Percentiles rank a stretch among this genome's conserved stretches.
phyloP scores from a whole-genome alignment of 2,329 filamentous ascomycete genomes.

The Aureobasidium lini region DNA sequence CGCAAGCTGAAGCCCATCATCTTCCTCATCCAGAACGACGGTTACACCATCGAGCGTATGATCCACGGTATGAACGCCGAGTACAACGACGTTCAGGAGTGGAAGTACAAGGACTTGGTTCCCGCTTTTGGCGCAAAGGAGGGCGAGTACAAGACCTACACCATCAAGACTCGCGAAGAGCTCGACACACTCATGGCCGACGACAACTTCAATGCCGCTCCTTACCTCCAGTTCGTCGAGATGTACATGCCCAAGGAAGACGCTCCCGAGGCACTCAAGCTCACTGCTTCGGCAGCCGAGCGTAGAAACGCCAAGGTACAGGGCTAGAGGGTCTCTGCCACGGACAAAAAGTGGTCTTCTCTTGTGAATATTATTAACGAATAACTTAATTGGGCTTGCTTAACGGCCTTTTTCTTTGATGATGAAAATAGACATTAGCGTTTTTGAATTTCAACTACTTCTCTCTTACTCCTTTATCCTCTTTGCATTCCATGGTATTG shows the following conservation, averaged over 20 bases:
- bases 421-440: constrained; percentile 2
- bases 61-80: constrained; percentile 37
- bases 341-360: neutral
- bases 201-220: constrained; percentile 36
- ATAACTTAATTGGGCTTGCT: neutral
- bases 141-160: constrained; percentile 42
- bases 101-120: constrained; percentile 61
- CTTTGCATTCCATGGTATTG: neutral
- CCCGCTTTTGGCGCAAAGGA: constrained; percentile 54
- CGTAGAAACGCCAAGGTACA: constrained; percentile 8
- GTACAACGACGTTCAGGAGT: constrained; percentile 75
- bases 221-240: constrained; percentile 60
- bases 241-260: constrained; percentile 73
- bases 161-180: constrained; percentile 20
- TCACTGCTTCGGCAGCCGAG: constrained; percentile 11
- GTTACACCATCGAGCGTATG: constrained; percentile 41
- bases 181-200: constrained; percentile 16
- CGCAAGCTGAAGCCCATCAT: constrained; percentile 30
- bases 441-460: neutral
- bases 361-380: constrained; percentile 8
- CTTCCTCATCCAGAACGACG: constrained; percentile 40
- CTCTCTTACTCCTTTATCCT: neutral
- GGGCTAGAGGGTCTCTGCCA: neutral
- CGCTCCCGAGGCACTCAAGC: constrained; percentile 35
- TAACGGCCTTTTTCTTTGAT: neutral